Conservation (phyloP, 2,329 filamentous ascomycete species). For the Talaromyces verruculosus region DNA sequence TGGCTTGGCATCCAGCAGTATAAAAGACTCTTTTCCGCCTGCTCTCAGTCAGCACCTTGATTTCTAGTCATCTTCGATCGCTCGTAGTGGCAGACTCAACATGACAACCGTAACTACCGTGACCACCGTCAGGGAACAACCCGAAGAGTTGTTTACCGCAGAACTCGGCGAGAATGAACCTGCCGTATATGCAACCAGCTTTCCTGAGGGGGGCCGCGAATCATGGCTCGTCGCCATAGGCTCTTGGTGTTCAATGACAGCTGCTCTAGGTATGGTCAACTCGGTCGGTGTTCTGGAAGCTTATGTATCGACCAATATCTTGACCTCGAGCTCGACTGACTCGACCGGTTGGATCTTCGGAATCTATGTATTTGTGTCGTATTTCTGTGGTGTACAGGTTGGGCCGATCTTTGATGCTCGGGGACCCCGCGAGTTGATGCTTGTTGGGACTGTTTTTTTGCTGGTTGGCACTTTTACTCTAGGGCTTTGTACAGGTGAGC, state of each 20-base stretch:
- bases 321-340: slow-evolving; percentile 35
- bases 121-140: not conserved
- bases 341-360: slow-evolving; percentile 47
- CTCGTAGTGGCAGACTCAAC: not conserved
- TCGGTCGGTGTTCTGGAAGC: slow-evolving; percentile 42
- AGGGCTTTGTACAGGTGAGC: slow-evolving; percentile 10
- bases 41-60: not conserved
- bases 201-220: slow-evolving; percentile 44
- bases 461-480: slow-evolving; percentile 25
- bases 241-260: slow-evolving; percentile 43
- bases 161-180: slow-evolving; percentile 9
- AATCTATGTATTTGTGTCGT: slow-evolving; percentile 42
- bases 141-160: not conserved
- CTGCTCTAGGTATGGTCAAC: slow-evolving; percentile 44
- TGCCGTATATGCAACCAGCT: slow-evolving; percentile 19
- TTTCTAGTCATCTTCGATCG: not conserved
- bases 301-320: slow-evolving; percentile 40
- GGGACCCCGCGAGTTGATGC: slow-evolving; percentile 31
- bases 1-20: not conserved
- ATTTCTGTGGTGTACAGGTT: slow-evolving; percentile 33
- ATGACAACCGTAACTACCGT: not conserved
- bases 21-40: not conserved
- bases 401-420: slow-evolving; percentile 42
- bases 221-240: slow-evolving; percentile 49
- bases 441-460: slow-evolving; percentile 34